These are phyloP conservation scores for Penicillium sp. DNA, from an alignment of 2,329 filamentous ascomycete species.

Conservation along the genomic window DNA sequence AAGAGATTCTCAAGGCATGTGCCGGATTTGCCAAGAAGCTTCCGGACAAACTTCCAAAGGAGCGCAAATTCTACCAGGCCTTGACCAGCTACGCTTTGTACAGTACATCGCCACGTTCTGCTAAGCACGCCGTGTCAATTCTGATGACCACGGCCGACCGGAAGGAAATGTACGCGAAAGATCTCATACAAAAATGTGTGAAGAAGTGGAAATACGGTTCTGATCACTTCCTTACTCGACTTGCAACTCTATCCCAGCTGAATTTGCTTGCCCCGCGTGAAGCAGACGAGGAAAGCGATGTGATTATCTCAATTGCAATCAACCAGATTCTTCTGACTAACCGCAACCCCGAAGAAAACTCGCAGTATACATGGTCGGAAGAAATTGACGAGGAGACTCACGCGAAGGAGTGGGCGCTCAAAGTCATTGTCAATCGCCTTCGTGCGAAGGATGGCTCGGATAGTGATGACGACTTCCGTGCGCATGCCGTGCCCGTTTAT, in stretches of 20 bases:
- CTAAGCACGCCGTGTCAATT: conserved; percentile 92
- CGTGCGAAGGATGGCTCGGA: conserved; percentile 61
- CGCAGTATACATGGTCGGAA: conserved; percentile 65
- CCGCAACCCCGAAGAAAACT: conserved; percentile 56
- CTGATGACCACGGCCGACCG: conserved; percentile 74
- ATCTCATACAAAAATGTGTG: conserved; percentile 74
- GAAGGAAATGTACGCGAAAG: conserved; percentile 82
- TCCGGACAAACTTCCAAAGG: conserved; percentile 76
- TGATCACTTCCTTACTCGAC: conserved; percentile 67
- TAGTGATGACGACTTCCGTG: conserved; percentile 46
- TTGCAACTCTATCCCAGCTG: conserved; percentile 61
- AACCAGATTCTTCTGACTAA: conserved; percentile 72
- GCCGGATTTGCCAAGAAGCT: conserved; percentile 87
- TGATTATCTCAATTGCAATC: conserved; percentile 76
- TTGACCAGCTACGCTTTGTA: conserved; percentile 81
- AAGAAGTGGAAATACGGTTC: conserved; percentile 72
- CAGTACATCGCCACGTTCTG: conserved; percentile 76
- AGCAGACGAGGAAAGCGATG: conserved; percentile 70
- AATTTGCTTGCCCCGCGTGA: conserved; percentile 72
- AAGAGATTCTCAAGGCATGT: conserved; percentile 91
- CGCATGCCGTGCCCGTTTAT: conserved; percentile 67
- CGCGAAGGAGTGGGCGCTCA: conserved; percentile 81
- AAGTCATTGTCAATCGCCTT: conserved; percentile 81
- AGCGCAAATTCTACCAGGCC: conserved; percentile 77
- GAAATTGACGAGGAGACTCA: conserved; percentile 78